Conservation (phyloP, 2,329 filamentous ascomycete genomes). For the Dactylonectria macrodidyma region DNA sequence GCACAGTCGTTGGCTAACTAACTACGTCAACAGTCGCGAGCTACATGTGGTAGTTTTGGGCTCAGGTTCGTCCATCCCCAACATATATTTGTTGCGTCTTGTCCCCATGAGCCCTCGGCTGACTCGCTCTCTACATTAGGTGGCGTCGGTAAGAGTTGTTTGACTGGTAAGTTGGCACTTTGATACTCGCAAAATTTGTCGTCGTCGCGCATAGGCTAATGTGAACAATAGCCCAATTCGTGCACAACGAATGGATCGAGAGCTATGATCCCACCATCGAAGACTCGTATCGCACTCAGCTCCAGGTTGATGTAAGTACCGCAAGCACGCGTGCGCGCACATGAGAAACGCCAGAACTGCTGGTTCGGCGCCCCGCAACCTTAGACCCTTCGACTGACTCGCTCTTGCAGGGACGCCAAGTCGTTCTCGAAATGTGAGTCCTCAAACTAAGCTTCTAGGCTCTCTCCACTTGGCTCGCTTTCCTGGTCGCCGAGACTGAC, state of each 20-base stretch:
- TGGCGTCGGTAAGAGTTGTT: conserved; percentile 92
- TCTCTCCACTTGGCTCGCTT: conserved; percentile 36
- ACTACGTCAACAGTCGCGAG: conserved; percentile 71
- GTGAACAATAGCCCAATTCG: conserved; percentile 81
- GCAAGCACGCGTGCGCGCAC: neutral
- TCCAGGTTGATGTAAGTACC: conserved; percentile 88
- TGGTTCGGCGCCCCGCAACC: conserved; percentile 23
- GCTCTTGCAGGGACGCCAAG: conserved; percentile 80
- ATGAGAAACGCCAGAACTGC: conserved; percentile 7
- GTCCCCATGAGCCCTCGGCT: conserved; percentile 44
- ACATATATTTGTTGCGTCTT: conserved; percentile 14
- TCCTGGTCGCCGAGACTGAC: conserved; percentile 37
- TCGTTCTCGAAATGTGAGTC: conserved; percentile 88
- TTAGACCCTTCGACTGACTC: conserved; percentile 49
- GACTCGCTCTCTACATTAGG: conserved; percentile 64
- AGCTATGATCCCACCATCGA: conserved; percentile 86
- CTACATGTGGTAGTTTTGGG: conserved; percentile 88
- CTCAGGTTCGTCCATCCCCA: conserved; percentile 71
- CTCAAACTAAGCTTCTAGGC: conserved; percentile 17
- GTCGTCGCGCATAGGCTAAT: conserved; percentile 38
- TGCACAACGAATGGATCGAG: conserved; percentile 95
- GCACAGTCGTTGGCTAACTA: conserved; percentile 36
- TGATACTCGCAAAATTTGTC: conserved; percentile 24
- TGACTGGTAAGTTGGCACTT: conserved; percentile 77
- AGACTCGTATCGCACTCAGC: conserved; percentile 82